Evolutionary conservation across 2,329 filamentous ascomycete species (phyloP).

Genomic region (Samsoniella hepiali): DNA sequence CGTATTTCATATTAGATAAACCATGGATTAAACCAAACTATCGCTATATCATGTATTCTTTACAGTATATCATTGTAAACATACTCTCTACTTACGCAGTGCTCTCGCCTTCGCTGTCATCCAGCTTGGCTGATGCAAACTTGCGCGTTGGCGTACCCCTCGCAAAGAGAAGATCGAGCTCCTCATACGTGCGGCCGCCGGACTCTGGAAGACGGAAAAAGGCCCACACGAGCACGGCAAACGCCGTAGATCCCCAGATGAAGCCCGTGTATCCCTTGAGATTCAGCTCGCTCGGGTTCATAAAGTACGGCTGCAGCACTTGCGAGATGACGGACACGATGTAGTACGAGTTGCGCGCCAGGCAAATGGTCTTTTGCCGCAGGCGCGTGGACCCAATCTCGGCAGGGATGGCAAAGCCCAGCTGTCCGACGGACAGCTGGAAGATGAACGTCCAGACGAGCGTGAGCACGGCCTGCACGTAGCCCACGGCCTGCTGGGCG

Average conservation of each 20-base stretch:
- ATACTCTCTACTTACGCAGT: constrained; percentile 43
- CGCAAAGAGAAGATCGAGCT: constrained; percentile 29
- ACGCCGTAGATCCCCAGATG: constrained; percentile 28
- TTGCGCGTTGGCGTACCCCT: constrained; percentile 18
- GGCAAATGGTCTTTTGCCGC: constrained; percentile 32
- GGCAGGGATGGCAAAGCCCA: constrained; percentile 27
- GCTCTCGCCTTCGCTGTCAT: constrained; percentile 46
- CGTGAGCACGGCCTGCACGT: constrained; percentile 38
- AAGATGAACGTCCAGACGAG: constrained; percentile 44
- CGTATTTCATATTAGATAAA: too few species aligned
- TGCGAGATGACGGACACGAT: constrained; percentile 24
- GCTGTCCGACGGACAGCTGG: constrained; percentile 39
- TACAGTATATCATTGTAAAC: not conserved
- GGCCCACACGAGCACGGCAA: constrained; percentile 27
- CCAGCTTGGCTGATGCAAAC: constrained; percentile 44
- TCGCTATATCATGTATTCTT: not conserved
- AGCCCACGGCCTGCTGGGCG: constrained; percentile 34
- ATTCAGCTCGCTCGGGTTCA: constrained; percentile 39
- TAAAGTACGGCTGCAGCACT: constrained; percentile 33
- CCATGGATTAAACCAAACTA: not conserved
- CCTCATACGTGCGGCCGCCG: constrained; percentile 27
- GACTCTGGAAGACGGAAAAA: constrained; percentile 29
- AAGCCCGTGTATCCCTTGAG: constrained; percentile 41
- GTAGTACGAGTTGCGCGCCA: constrained; percentile 29
- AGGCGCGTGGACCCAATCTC: constrained; percentile 32